Evolutionary conservation across 1,284 basidiomycete species (phyloP).

Genomic region (Irpex lacteus): DNA sequence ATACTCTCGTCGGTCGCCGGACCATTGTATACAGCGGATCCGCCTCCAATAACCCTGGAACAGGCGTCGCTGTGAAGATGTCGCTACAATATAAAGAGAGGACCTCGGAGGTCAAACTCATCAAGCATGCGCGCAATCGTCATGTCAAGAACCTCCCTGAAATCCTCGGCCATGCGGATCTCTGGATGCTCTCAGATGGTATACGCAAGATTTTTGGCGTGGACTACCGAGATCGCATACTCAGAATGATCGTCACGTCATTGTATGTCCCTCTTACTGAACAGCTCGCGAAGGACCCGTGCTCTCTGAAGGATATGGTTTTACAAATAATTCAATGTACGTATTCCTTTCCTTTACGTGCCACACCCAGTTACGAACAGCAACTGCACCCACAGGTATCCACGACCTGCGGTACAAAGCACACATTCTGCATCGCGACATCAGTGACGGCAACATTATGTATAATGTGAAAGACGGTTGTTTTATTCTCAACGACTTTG

Average conservation of each 20-base stretch:
- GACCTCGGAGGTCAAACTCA: not conserved
- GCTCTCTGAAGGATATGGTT: not conserved
- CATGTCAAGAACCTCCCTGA: conserved; percentile 3
- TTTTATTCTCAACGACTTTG: conserved; percentile 13
- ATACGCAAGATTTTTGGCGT: not conserved
- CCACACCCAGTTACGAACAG: not conserved
- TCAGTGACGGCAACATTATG: conserved; percentile 11
- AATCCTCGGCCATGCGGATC: not conserved
- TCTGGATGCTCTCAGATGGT: not conserved
- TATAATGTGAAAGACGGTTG: not conserved
- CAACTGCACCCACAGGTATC: not conserved
- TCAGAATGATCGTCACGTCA: not conserved
- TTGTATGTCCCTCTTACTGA: not conserved
- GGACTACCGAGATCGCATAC: not conserved
- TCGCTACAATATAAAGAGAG: not conserved
- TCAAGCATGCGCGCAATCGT: not conserved
- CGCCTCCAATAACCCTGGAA: not conserved
- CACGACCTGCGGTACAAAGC: conserved; percentile 9
- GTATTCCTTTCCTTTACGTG: not conserved
- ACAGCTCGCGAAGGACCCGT: not conserved
- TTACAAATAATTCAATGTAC: not conserved
- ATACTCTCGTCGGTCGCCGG: not conserved
- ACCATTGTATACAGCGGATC: not conserved
- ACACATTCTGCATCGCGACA: conserved; percentile 10
- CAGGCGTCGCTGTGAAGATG: not conserved